Evolutionary conservation across 805 yeast species (phyloP).

Genomic region (Sugiyamaella smithiae): DNA sequence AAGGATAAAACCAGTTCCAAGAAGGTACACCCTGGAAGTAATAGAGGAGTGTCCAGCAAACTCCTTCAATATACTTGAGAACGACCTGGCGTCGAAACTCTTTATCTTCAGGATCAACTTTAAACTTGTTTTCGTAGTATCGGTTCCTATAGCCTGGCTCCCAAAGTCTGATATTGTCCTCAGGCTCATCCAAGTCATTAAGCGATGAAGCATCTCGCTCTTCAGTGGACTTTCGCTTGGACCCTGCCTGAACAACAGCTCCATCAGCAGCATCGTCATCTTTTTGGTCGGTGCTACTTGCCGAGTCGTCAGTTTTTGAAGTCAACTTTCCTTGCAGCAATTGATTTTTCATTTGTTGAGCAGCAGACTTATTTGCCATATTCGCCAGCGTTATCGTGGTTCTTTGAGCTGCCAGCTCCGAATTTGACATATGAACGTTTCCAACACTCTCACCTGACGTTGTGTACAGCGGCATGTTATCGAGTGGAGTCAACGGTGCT

Average conservation of each 20-base stretch:
- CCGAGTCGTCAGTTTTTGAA: slow-evolving; percentile 2
- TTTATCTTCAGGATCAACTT: slow-evolving; percentile 46
- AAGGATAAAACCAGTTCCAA: slow-evolving; percentile 98
- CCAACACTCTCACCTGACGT: slow-evolving; percentile 74
- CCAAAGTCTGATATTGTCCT: slow-evolving; percentile 61
- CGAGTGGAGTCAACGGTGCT: slow-evolving; percentile 67
- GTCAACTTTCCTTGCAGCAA: slow-evolving; percentile 18
- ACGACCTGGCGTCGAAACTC: slow-evolving; percentile 59
- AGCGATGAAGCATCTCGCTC: slow-evolving; percentile 13
- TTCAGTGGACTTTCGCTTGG: slow-evolving; percentile 15
- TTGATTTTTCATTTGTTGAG: slow-evolving; percentile 53
- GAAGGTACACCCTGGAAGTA: slow-evolving; percentile 98
- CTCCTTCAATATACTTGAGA: slow-evolving; percentile 81
- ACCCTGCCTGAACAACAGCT: slow-evolving; percentile 15
- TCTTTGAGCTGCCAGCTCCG: slow-evolving; percentile 65
- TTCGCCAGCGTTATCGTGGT: slow-evolving; percentile 66
- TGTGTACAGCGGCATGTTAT: slow-evolving; percentile 72
- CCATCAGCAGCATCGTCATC: slow-evolving; percentile 10
- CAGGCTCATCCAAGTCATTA: slow-evolving; percentile 36
- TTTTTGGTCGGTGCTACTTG: slow-evolving; percentile 15
- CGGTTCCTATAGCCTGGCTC: slow-evolving; percentile 85
- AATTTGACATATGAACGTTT: slow-evolving; percentile 59
- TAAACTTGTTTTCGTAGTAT: slow-evolving; percentile 76
- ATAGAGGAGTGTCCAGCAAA: slow-evolving; percentile 92
- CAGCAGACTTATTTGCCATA: slow-evolving; percentile 66